Percentiles rank a stretch among this genome's conserved stretches.
These are phyloP conservation scores for Oenanthe javanica DNA, from an alignment of 140 eudicot species.

Conservation along the genomic window DNA sequence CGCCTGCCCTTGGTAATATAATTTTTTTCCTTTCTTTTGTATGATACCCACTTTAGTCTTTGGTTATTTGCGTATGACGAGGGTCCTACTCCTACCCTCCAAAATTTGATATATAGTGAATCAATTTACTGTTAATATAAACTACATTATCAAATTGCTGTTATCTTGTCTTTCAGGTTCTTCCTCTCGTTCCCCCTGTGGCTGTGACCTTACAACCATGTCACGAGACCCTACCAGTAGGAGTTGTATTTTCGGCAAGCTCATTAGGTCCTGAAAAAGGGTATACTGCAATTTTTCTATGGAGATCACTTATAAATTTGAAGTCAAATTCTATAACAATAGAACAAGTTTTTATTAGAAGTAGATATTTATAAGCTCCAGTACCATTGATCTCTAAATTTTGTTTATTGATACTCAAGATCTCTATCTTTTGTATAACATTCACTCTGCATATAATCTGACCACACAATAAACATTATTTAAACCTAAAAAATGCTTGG, in stretches of 20 bases:
- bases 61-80: too few relatives aligned
- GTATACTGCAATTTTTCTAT: neutral
- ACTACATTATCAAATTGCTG: too few relatives aligned
- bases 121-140: too few relatives aligned
- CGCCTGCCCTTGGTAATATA: too few relatives aligned
- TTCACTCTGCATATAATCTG: neutral
- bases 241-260: constrained; percentile 69
- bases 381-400: neutral
- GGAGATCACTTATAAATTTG: neutral
- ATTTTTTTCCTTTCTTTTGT: too few relatives aligned
- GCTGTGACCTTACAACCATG: constrained; percentile 59
- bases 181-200: constrained; percentile 16
- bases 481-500: neutral
- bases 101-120: too few relatives aligned
- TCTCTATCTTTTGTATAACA: neutral
- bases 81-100: too few relatives aligned
- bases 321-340: neutral
- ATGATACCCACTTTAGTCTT: too few relatives aligned
- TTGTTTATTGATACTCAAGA: neutral
- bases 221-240: constrained; percentile 76
- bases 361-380: neutral
- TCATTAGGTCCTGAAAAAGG: constrained; percentile 8
- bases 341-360: neutral
- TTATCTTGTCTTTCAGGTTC: too few relatives aligned
- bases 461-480: neutral